Percentiles rank a stretch among this genome's conserved stretches.
Conservation (phyloP, 768 basidiomycete genomes). For the Fomitopsis pulvina region DNA sequence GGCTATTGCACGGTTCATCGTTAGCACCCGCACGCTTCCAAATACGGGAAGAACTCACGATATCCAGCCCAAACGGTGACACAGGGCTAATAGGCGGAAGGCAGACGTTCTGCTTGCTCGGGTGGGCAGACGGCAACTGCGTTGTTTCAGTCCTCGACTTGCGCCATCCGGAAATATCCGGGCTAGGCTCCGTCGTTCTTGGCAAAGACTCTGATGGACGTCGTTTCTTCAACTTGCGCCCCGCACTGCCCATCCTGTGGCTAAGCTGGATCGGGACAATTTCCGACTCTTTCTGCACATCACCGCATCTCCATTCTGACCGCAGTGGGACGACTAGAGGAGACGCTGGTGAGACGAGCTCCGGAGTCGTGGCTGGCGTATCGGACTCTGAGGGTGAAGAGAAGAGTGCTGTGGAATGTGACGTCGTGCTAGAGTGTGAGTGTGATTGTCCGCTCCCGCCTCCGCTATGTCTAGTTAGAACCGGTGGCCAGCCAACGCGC, state of each 20-base stretch:
- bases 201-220: constrained; percentile 5
- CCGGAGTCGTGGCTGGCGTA: constrained; percentile 15
- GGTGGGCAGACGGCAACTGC: not conserved
- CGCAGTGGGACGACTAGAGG: not conserved
- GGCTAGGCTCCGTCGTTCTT: not conserved
- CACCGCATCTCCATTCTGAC: not conserved
- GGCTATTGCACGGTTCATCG: not conserved
- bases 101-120: not conserved
- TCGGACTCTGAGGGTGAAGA: constrained; percentile 2
- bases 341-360: constrained; percentile 8
- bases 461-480: not conserved
- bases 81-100: constrained; percentile 2
- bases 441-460: not conserved
- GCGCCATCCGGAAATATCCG: constrained; percentile 1
- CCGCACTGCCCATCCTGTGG: not conserved
- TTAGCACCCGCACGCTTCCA: not conserved
- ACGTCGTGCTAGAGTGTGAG: constrained; percentile 2
- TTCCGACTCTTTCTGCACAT: not conserved
- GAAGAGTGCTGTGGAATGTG: not conserved
- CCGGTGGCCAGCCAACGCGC: not conserved
- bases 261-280: not conserved
- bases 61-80: constrained; percentile 3
- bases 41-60: not conserved
- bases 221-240: constrained; percentile 16
- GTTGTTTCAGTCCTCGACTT: not conserved